Conservation (phyloP, 345 rosid genomes). For the Dipteronia dyeriana region DNA sequence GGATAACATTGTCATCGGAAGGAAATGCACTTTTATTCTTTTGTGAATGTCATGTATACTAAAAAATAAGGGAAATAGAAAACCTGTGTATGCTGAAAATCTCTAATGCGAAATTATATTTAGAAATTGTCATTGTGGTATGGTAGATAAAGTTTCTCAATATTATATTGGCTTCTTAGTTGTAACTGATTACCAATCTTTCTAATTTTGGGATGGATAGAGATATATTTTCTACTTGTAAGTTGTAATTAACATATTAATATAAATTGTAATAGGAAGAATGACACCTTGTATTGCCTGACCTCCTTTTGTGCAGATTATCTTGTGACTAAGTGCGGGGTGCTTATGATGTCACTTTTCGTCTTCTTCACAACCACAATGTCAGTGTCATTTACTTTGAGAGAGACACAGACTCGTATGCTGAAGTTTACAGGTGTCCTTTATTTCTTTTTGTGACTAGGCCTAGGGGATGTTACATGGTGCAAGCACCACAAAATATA, state of each 20-base stretch:
- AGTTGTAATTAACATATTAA: background rate
- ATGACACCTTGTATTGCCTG: constrained; percentile 18
- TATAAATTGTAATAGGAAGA: constrained; percentile 2
- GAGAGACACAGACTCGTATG: constrained; percentile 99
- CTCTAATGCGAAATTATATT: background rate
- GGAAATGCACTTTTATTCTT: background rate
- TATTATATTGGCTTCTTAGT: background rate
- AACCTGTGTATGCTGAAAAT: background rate
- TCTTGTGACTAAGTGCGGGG: constrained; percentile 96
- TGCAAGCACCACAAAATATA: constrained; percentile 10
- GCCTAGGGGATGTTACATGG: background rate
- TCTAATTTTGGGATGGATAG: background rate
- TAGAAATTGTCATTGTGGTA: background rate
- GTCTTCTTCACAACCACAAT: constrained; percentile 98
- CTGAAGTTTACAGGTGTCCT: constrained; percentile 84
- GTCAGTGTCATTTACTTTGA: constrained; percentile 97
- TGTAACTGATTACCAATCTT: background rate
- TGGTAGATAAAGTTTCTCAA: background rate
- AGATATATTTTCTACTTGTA: background rate
- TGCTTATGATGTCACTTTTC: constrained; percentile 98
- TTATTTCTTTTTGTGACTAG: constrained; percentile 22
- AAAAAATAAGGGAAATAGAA: too few relatives aligned
- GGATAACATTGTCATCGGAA: background rate
- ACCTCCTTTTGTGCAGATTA: constrained; percentile 63
- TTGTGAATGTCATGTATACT: background rate